Conservation (phyloP, 176 grass and related monocot species). For the barley (Hordeum vulgare) region DNA sequence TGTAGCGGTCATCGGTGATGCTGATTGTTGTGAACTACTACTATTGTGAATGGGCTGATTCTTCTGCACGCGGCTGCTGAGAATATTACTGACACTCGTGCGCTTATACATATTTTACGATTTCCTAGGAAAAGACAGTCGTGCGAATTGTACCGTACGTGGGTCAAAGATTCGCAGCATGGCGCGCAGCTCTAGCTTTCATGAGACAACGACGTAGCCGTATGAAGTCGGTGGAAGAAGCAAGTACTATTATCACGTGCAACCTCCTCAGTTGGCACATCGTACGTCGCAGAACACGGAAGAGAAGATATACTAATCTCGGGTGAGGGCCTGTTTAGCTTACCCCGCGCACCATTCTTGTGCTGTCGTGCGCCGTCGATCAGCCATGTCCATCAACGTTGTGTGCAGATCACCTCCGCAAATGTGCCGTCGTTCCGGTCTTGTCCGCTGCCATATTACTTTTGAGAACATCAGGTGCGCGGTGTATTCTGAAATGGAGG, state of each 20-base stretch:
- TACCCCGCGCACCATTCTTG: no score
- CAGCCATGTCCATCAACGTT: no score
- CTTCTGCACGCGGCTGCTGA: not conserved
- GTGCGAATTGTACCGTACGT: constrained; percentile 30
- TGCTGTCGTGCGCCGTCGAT: no score
- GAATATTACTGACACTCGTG: not conserved
- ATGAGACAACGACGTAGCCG: constrained; percentile 14
- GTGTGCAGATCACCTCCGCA: no score
- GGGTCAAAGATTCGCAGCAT: constrained; percentile 40
- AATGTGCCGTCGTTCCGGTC: no score
- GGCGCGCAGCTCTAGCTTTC: constrained; percentile 21
- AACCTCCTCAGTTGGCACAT: not conserved
- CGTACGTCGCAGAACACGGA: not conserved
- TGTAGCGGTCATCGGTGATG: no score
- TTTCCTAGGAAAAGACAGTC: not conserved
- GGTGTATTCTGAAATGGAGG: no score
- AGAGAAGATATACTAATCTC: no score
- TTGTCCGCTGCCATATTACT: no score
- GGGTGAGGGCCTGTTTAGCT: no score
- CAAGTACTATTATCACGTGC: constrained; percentile 5
- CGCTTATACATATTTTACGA: not conserved
- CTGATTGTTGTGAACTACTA: not conserved
- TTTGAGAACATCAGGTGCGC: no score
- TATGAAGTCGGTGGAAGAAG: constrained; percentile 24
- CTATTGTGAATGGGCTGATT: not conserved